phyloP scores from a whole-genome alignment of 768 basidiomycete genomes.

The Gloeophyllum trabeum region DNA sequence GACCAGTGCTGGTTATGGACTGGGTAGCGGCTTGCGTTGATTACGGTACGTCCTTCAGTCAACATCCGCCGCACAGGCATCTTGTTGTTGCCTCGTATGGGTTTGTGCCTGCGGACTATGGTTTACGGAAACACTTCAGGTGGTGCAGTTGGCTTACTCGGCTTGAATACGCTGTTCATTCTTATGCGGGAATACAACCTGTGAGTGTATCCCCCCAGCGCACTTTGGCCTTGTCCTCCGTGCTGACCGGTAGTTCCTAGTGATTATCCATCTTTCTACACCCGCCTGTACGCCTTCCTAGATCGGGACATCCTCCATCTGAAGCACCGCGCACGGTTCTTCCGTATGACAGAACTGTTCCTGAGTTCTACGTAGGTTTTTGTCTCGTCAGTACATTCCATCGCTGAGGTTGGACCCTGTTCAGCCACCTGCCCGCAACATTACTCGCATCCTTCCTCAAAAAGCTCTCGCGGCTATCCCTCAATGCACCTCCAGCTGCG shows the following conservation, averaged over 20 bases:
- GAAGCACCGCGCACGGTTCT: conserved; percentile 90
- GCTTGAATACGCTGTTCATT: conserved; percentile 83
- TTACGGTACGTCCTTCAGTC: conserved; percentile 36
- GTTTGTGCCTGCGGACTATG: conserved; percentile 1
- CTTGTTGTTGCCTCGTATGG: background rate
- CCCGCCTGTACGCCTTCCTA: conserved; percentile 80
- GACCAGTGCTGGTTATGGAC: conserved; percentile 78
- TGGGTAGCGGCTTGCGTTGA: conserved; percentile 84
- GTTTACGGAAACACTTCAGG: conserved; percentile 28
- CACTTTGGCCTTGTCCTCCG: background rate
- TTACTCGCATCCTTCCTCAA: conserved; percentile 96
- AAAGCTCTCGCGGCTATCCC: conserved; percentile 73
- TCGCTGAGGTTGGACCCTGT: conserved; percentile 6
- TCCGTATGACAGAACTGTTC: conserved; percentile 86
- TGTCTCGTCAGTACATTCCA: background rate
- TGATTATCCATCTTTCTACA: conserved; percentile 95
- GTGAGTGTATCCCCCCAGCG: conserved; percentile 31
- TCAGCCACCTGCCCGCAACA: conserved; percentile 76
- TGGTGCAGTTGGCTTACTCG: conserved; percentile 76
- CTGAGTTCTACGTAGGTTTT: conserved; percentile 75
- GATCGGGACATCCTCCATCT: conserved; percentile 83
- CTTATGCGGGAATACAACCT: conserved; percentile 91
- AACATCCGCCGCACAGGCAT: background rate
- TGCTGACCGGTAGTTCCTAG: conserved; percentile 26
- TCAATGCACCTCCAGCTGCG: conserved; percentile 81